Evolutionary conservation across 2,329 filamentous ascomycete genomes (phyloP).

Genomic region (Blastomyces percursus): DNA sequence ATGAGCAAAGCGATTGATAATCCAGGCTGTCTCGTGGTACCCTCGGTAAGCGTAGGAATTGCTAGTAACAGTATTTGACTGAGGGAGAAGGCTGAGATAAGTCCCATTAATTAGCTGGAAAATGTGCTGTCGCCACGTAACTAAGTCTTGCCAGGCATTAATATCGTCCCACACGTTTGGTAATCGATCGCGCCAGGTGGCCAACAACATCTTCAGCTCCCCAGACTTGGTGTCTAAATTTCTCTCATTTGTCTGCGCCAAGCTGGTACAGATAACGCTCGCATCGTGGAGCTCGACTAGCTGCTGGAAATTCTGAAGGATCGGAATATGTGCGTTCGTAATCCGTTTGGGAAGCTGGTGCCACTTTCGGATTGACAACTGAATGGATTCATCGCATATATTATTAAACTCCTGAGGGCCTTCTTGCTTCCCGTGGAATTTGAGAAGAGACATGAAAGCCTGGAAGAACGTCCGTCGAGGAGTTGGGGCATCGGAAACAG

Average conservation of each 20-base stretch:
- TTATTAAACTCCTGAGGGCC: constrained; percentile 69
- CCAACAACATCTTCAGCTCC: constrained; percentile 85
- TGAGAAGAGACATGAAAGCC: constrained; percentile 92
- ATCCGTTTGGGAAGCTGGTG: constrained; percentile 90
- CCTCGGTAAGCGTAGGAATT: constrained; percentile 94
- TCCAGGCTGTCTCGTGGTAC: constrained; percentile 98
- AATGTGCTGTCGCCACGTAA: constrained; percentile 99
- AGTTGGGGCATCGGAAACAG: constrained; percentile 93
- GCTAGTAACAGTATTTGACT: constrained; percentile 70
- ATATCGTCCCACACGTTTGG: constrained; percentile 99
- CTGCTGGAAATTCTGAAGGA: constrained; percentile 96
- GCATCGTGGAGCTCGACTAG: constrained; percentile 95
- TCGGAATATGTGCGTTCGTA: constrained; percentile 87
- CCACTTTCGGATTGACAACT: constrained; percentile 96
- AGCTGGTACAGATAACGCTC: constrained; percentile 86
- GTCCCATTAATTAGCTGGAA: constrained; percentile 95
- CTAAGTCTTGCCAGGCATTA: constrained; percentile 95
- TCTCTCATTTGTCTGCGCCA: constrained; percentile 67
- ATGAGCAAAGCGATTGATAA: constrained; percentile 97
- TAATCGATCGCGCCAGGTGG: constrained; percentile 87
- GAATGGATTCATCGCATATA: constrained; percentile 91
- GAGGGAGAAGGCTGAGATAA: constrained; percentile 75
- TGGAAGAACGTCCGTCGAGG: constrained; percentile 93
- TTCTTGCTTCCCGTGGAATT: constrained; percentile 84
- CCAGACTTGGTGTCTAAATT: constrained; percentile 93